phyloP scores from a whole-genome alignment of 1,284 basidiomycete species.

The Malassezia arunalokei region DNA sequence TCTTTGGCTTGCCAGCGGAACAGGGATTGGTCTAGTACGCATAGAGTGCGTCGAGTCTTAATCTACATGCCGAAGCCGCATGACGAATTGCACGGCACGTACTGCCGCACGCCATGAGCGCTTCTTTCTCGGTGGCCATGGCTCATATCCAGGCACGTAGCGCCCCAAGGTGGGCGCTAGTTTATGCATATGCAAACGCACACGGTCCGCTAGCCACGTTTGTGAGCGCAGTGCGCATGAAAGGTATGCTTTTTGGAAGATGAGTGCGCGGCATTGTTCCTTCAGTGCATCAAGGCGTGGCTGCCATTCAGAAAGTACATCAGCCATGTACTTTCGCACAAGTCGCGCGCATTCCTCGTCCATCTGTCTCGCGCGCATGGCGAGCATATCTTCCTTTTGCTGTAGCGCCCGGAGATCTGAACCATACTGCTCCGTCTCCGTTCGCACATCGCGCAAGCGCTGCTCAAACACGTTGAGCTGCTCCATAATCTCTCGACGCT shows the following conservation, averaged over 20 bases:
- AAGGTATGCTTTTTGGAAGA: constrained; percentile 13
- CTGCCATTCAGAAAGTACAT: background rate
- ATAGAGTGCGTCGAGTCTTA: constrained; percentile 2
- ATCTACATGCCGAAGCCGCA: constrained; percentile 2
- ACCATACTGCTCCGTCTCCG: constrained; percentile 16
- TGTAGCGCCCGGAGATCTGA: constrained; percentile 7
- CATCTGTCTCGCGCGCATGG: background rate
- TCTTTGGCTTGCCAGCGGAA: constrained; percentile 10
- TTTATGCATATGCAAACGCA: background rate
- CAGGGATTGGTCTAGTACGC: constrained; percentile 7
- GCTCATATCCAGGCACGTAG: background rate
- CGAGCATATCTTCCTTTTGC: background rate
- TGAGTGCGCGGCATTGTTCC: constrained; percentile 1
- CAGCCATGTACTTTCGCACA: background rate
- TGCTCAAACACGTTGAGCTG: constrained; percentile 14
- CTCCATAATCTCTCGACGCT: constrained; percentile 12
- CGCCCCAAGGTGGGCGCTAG: background rate
- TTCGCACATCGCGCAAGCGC: constrained; percentile 14
- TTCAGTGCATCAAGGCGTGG: background rate
- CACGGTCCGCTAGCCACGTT: constrained; percentile 9
- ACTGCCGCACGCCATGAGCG: background rate
- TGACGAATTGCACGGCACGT: constrained; percentile 5
- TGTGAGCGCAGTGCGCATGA: constrained; percentile 1
- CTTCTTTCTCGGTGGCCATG: background rate
- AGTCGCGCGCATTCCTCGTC: background rate